Evolutionary conservation across 2,329 filamentous ascomycete species (phyloP), one percentile per base, ranked within the genome.

Genomic region (Aureobasidium musti): DNA sequence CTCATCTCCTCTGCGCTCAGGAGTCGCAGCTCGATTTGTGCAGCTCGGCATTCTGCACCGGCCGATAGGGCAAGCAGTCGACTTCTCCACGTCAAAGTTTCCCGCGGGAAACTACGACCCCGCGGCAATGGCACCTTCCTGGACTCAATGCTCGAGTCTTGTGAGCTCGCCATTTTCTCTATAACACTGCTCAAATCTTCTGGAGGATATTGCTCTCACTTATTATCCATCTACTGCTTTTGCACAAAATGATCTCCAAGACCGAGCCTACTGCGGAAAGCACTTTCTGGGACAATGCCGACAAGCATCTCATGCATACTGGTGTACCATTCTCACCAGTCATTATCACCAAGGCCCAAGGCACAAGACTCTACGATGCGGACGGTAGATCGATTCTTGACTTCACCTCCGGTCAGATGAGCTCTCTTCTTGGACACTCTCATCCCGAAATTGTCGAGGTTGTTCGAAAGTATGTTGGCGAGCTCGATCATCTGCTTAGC

Each of bases 341-440:
- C 26, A 72, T 84, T 35, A 80, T 84, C 69, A 79, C 76, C 54
- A 78, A 76, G 41, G 81, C 81, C 14, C 69, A 78, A 52, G 83
- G 83, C 10, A 79, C 79, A 0, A 73, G 76, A 11, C 76, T 86
- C 23, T 84, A 82, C 71, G 80, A 80, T 49, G 73, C 75, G 0
- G 69, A 73, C 3, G 78, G 78, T 21, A 77, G 79, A 17, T 74
- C 77, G 57, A 81, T 87, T 64, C 79, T 87, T 0, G 84, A 87
- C 74, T 86, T 82, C 76, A 87, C 84, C 0, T 87, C 84, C 0
- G 84, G 85, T 17, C 85, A 88, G 68, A 87, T 87, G 84, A 82
- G 80, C 7, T 87, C 81, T 39, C 77, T 88, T 0, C 76, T 88
- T 1, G 85, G 85, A 8, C 86, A 88, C 71, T 81, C 81, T 0